A percentile compares a stretch with the other conserved stretches of the same genome.
Conservation (phyloP, 164 flowering plant species). For the Protea cynaroides region DNA sequence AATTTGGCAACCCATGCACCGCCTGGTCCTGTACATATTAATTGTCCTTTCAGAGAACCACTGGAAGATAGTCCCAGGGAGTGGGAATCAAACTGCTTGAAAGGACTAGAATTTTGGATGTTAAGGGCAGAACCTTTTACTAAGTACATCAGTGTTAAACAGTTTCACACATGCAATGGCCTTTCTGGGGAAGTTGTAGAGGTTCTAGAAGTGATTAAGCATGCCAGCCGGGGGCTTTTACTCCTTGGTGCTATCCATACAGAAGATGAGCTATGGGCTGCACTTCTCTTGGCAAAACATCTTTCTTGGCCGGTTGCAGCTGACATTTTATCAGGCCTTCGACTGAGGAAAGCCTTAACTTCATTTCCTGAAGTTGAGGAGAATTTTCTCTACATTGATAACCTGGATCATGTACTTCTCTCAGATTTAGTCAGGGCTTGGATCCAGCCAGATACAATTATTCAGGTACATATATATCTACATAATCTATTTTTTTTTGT, state of each 20-base stretch:
- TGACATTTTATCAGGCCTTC: slow-evolving; percentile 83
- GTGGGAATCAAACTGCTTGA: slow-evolving; percentile 57
- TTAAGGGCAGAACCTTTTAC: slow-evolving; percentile 63
- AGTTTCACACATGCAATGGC: slow-evolving; percentile 19
- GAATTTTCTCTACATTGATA: slow-evolving; percentile 61
- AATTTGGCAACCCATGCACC: slow-evolving; percentile 64
- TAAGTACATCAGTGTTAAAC: slow-evolving; percentile 42
- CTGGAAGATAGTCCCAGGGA: slow-evolving; percentile 46
- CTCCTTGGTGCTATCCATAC: slow-evolving; percentile 61
- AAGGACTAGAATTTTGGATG: slow-evolving; percentile 68
- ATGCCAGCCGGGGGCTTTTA: slow-evolving; percentile 59
- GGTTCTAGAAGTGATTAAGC: slow-evolving; percentile 46
- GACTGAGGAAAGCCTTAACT: slow-evolving; percentile 51
- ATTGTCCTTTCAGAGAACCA: slow-evolving; percentile 90
- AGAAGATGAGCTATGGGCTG: slow-evolving; percentile 93
- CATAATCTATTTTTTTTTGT: background rate
- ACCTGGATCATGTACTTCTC: slow-evolving; percentile 79
- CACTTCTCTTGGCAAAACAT: slow-evolving; percentile 68
- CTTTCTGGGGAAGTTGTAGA: slow-evolving; percentile 34
- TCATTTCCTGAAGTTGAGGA: slow-evolving; percentile 35
- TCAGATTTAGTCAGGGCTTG: slow-evolving; percentile 48
- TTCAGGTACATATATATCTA: slow-evolving; percentile 57
- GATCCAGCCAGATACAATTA: slow-evolving; percentile 56
- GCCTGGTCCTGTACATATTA: slow-evolving; percentile 82
- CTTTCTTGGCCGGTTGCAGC: slow-evolving; percentile 85